These are phyloP conservation scores for Bryoglossum gracile DNA, from an alignment of 495 filamentous ascomycete species.

Conservation along the genomic window DNA sequence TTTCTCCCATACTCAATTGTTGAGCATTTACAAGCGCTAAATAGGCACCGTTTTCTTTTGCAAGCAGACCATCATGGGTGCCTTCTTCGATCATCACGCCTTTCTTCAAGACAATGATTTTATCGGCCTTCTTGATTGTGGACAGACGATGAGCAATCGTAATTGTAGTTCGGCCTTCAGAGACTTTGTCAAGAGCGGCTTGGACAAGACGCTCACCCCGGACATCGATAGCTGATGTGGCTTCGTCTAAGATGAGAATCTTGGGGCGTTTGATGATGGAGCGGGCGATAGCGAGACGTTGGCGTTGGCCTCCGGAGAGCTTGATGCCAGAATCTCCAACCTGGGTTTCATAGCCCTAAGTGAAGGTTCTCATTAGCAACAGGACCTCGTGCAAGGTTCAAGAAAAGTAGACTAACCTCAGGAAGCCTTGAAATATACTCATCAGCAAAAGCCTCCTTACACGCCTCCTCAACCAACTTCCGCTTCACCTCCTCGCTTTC, in stretches of 20 bases:
- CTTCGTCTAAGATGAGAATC: slow-evolving; percentile 81
- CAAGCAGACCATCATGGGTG: slow-evolving; percentile 58
- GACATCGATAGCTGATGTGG: slow-evolving; percentile 59
- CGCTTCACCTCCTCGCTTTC: slow-evolving; percentile 42
- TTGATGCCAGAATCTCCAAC: slow-evolving; percentile 53
- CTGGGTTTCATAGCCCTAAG: slow-evolving; percentile 53
- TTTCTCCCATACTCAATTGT: slow-evolving; percentile 34
- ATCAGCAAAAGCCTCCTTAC: slow-evolving; percentile 53
- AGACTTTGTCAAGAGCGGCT: slow-evolving; percentile 45
- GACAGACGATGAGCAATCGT: slow-evolving; percentile 56
- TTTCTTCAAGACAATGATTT: slow-evolving; percentile 51
- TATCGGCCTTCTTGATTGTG: slow-evolving; percentile 57
- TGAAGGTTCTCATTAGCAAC: too few relatives aligned
- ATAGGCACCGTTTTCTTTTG: slow-evolving; percentile 44
- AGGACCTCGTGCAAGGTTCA: too few relatives aligned
- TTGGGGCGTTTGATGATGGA: slow-evolving; percentile 69
- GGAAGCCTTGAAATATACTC: slow-evolving; percentile 55
- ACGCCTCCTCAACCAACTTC: slow-evolving; percentile 50
- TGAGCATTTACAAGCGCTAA: slow-evolving; percentile 46
- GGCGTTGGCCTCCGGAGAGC: slow-evolving; percentile 56
- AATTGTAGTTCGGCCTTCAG: slow-evolving; percentile 49
- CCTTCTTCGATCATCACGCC: slow-evolving; percentile 59
- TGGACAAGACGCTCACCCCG: slow-evolving; percentile 52
- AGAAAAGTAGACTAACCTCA: slow-evolving; percentile 24
- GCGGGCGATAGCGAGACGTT: slow-evolving; percentile 61